Evolutionary conservation across 352 stramenopile species (phyloP).

Genomic region (Globisporangium orthogonon): DNA sequence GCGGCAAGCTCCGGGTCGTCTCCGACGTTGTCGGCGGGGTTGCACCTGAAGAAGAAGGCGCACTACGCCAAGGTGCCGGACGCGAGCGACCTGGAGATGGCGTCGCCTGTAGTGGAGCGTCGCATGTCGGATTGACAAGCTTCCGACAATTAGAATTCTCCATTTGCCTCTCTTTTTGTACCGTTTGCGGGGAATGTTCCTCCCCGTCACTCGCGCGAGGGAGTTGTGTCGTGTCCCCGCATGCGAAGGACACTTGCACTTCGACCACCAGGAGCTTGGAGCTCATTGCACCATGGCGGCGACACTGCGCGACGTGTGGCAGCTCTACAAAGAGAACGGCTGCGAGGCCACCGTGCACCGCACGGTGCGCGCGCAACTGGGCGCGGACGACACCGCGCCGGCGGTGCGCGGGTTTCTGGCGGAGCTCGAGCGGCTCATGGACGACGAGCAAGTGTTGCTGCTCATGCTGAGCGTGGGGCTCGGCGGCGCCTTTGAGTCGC

Average conservation of each 20-base stretch:
- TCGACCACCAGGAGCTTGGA: neutral
- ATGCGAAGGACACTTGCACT: neutral
- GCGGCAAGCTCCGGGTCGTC: neutral
- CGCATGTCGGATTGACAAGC: conserved; percentile 4
- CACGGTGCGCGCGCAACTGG: conserved; percentile 22
- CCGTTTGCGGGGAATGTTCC: neutral
- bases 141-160: neutral
- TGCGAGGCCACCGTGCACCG: conserved; percentile 29
- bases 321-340: conserved; percentile 39
- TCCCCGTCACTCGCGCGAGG: neutral
- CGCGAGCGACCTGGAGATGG: conserved; percentile 27
- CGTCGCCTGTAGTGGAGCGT: conserved; percentile 8
- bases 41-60: conserved; percentile 44
- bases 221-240: neutral
- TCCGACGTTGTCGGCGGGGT: conserved; percentile 15
- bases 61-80: conserved; percentile 50
- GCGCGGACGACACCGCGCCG: conserved; percentile 12
- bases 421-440: conserved; percentile 31
- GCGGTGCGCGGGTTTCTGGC: conserved; percentile 22
- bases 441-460: conserved; percentile 31
- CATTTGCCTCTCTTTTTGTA: neutral
- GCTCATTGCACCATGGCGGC: conserved; percentile 6
- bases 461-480: conserved; percentile 43
- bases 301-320: conserved; percentile 32
- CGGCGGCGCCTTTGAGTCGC: conserved; percentile 30